Evolutionary conservation across 2,329 filamentous ascomycete genomes (phyloP).

Genomic region (Aspergillus proliferans): DNA sequence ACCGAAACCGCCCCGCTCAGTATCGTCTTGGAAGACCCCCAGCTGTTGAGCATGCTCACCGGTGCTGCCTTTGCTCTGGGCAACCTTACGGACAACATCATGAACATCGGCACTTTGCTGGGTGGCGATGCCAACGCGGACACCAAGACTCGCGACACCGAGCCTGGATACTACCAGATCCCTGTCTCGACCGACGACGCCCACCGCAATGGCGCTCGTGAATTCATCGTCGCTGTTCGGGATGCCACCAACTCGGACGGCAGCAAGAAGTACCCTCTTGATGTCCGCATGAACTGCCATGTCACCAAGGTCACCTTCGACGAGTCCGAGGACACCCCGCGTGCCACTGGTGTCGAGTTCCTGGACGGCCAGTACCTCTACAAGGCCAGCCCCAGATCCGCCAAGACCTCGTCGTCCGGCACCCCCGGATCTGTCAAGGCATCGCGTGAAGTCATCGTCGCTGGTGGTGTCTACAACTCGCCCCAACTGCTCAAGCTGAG

Average conservation of each 20-base stretch:
- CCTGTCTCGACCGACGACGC: conserved; percentile 43
- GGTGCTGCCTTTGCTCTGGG: conserved; percentile 51
- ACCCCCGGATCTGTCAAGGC: conserved; percentile 37
- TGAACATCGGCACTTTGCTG: conserved; percentile 43
- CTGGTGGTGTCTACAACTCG: conserved; percentile 55
- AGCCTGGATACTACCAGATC: conserved; percentile 52
- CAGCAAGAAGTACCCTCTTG: conserved; percentile 47
- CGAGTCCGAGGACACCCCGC: conserved; percentile 29
- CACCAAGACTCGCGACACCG: conserved; percentile 40
- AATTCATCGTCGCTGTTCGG: conserved; percentile 29
- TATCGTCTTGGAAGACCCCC: conserved; percentile 47
- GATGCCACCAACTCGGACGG: conserved; percentile 20
- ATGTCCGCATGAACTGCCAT: conserved; percentile 46
- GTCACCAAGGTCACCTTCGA: conserved; percentile 45
- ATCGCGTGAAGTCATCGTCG: conserved; percentile 42
- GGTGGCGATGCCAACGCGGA: conserved; percentile 49
- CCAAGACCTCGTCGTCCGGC: conserved; percentile 18
- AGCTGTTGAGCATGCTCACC: conserved; percentile 48
- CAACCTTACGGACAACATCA: conserved; percentile 35
- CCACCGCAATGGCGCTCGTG: conserved; percentile 33
- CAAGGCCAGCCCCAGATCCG: conserved; percentile 38
- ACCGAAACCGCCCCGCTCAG: conserved; percentile 34
- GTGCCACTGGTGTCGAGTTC: conserved; percentile 47
- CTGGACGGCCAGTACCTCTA: conserved; percentile 44
- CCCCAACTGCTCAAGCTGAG: conserved; percentile 60